Evolutionary conservation across 2,329 filamentous ascomycete genomes (phyloP).

Genomic region (Pyricularia sp.): DNA sequence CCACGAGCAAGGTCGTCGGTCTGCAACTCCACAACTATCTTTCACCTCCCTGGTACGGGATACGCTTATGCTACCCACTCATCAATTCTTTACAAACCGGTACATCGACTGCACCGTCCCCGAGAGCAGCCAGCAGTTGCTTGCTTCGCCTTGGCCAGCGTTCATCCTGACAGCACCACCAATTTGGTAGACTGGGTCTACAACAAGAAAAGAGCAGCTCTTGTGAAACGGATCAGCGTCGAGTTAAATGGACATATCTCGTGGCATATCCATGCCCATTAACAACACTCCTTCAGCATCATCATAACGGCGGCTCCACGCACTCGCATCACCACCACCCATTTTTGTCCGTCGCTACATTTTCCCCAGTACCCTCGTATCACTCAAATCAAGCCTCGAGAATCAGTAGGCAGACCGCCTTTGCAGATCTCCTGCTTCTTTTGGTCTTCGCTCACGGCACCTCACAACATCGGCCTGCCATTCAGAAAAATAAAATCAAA

Average conservation of each 20-base stretch:
- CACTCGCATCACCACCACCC: not conserved
- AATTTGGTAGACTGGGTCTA: not conserved
- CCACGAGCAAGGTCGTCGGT: not conserved
- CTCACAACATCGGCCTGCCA: not conserved
- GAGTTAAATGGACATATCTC: constrained; percentile 1
- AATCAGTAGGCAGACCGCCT: constrained; percentile 2
- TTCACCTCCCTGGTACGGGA: not conserved
- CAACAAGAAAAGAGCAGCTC: not conserved
- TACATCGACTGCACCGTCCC: not conserved
- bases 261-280: not conserved
- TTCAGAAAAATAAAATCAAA: not conserved
- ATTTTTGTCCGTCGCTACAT: not conserved
- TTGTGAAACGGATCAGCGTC: constrained; percentile 1
- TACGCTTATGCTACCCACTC: not conserved
- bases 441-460: constrained; percentile 2
- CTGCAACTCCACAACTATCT: not conserved
- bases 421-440: constrained; percentile 3
- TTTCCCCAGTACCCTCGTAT: not conserved
- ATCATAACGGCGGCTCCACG: not conserved
- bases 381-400: not conserved
- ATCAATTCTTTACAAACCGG: not conserved
- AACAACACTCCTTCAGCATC: not conserved
- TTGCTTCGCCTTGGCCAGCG: not conserved
- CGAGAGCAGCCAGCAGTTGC: not conserved
- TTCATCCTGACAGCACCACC: not conserved